phyloP scores from a whole-genome alignment of 2,329 filamentous ascomycete genomes.

The Cercospora janseana region DNA sequence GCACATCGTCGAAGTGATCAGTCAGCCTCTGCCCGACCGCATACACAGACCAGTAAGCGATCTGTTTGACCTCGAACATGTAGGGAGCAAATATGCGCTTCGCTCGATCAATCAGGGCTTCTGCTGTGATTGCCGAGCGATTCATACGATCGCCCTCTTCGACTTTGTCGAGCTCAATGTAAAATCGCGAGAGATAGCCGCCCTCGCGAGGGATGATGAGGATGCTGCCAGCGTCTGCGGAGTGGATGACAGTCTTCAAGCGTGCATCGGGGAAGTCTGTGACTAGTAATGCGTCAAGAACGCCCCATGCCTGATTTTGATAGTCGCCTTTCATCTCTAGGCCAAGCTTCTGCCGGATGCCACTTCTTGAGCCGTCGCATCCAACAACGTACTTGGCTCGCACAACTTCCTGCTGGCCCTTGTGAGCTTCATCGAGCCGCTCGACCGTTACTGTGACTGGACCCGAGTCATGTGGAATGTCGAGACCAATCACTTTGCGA shows the following conservation, averaged over 20 bases:
- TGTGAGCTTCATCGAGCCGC: slow-evolving; percentile 37
- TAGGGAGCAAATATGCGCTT: slow-evolving; percentile 67
- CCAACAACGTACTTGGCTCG: slow-evolving; percentile 39
- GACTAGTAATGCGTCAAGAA: slow-evolving; percentile 37
- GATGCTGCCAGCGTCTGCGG: slow-evolving; percentile 65
- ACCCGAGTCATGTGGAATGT: slow-evolving; percentile 40
- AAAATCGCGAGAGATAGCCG: slow-evolving; percentile 37
- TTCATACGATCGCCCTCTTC: slow-evolving; percentile 53
- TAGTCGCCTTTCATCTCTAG: slow-evolving; percentile 39
- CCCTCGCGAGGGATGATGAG: slow-evolving; percentile 67
- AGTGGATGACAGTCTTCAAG: slow-evolving; percentile 52
- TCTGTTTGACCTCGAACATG: slow-evolving; percentile 61
- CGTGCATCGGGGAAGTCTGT: slow-evolving; percentile 54
- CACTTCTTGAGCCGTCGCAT: slow-evolving; percentile 38
- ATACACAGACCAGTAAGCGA: slow-evolving; percentile 68
- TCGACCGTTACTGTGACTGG: slow-evolving; percentile 53
- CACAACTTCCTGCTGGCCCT: slow-evolving; percentile 33
- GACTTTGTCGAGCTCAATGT: slow-evolving; percentile 40
- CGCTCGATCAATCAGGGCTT: slow-evolving; percentile 61
- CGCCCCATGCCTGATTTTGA: slow-evolving; percentile 40
- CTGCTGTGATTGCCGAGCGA: slow-evolving; percentile 61
- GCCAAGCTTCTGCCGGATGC: slow-evolving; percentile 34
- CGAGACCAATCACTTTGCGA: slow-evolving; percentile 27
- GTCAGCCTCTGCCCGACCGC: slow-evolving; percentile 57
- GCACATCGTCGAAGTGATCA: slow-evolving; percentile 63